Evolutionary conservation across 805 yeast species (phyloP), one percentile per base, ranked within the genome.

Genomic region (Candida xyloterini): DNA sequence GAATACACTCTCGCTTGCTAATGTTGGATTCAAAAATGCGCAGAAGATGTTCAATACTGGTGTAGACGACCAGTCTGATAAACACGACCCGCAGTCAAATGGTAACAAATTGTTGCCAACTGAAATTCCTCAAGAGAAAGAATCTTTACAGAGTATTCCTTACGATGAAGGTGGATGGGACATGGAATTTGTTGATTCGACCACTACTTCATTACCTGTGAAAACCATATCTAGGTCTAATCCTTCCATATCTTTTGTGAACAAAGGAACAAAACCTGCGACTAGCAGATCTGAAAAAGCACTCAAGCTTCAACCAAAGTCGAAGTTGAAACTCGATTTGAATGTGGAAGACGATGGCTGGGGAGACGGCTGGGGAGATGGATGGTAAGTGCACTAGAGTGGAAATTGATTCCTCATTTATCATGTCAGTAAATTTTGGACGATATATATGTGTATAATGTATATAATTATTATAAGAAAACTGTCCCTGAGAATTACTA

Each of bases 341-440:
- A 66, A 58, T 10, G 65, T 43, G 10, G 55, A 59, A 13, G 70
- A 61, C 10, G 70, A 62, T 32, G 71, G 68, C 0, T 71, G 75
- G 75, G 75, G 70, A 14, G 70, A 67, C 42, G 71, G 70, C 0
- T 69, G 74, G 73, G 68, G 22, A 22, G 33, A 30, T 11, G 33
- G 15, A n/a, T 30, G 33, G 33, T 30, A 21, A 29, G 11, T 15
- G 15, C 14, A 23, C 25, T 23, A 3, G 3, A 23, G 4, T 23
- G 7, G 7, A 4, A 18, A 18, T 6, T 6, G 20, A 18, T 6
- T 18, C 6, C 6, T 18, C 20, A 18, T 18, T 18, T 18, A 18
- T 6, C 20, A 18, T 18, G 20, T 6, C 20, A 5, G 6, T 5
- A 18, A 18, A 18, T 6, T 18, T 18, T 18, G 20, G 20, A 6